A percentile compares a stretch with the other conserved stretches of the same genome.
phyloP scores from a whole-genome alignment of 352 stramenopile species.

The Phytophthora pini region DNA sequence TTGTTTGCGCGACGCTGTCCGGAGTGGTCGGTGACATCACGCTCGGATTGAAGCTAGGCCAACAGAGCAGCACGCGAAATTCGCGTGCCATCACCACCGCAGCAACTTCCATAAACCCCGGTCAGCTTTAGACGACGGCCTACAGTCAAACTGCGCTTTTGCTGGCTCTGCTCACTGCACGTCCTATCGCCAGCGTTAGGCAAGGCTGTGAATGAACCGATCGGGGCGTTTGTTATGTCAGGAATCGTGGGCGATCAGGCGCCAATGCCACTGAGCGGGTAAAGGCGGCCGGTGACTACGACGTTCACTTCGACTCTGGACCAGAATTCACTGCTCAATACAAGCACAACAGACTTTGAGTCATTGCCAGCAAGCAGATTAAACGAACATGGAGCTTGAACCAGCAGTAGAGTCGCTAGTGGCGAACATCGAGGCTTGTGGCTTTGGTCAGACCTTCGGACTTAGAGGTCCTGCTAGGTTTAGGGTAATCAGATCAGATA shows the following conservation, averaged over 20 bases:
- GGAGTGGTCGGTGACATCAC: too few relatives aligned
- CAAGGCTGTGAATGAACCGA: neutral
- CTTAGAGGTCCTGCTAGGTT: too few relatives aligned
- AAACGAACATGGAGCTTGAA: slow-evolving; percentile 4
- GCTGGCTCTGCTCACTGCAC: neutral
- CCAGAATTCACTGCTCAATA: slow-evolving; percentile 5
- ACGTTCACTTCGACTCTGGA: slow-evolving; percentile 4
- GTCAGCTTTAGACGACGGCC: neutral
- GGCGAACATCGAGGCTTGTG: too few relatives aligned
- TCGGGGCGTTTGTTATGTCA: neutral
- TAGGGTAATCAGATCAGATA: slow-evolving; percentile 1
- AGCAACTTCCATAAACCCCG: neutral
- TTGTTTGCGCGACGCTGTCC: too few relatives aligned
- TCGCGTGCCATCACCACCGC: neutral
- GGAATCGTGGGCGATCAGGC: slow-evolving; percentile 5
- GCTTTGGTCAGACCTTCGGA: too few relatives aligned
- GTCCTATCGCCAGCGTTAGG: slow-evolving; percentile 6
- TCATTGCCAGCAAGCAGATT: neutral
- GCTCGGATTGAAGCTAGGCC: too few relatives aligned
- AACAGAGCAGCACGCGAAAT: too few relatives aligned
- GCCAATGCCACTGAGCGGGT: neutral
- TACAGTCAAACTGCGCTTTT: neutral
- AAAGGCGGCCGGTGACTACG: neutral
- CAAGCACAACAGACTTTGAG: neutral
- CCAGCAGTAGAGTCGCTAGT: slow-evolving; percentile 2